Conservation (phyloP, 805 yeast species). For the Lipomyces sp. region DNA sequence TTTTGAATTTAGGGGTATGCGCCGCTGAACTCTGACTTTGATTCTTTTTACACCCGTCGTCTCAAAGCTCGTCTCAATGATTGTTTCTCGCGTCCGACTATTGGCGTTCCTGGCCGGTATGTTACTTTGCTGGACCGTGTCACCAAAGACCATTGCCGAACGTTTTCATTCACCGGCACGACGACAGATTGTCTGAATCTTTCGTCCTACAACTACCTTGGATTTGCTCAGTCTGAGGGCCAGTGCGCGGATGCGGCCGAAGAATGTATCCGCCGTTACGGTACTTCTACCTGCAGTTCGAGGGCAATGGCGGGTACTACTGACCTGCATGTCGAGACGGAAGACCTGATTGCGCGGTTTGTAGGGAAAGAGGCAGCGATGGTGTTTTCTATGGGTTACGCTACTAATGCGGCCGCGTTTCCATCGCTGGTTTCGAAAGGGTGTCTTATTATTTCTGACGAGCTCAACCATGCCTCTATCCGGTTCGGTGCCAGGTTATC, state of each 20-base stretch:
- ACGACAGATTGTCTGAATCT: slow-evolving; percentile 80
- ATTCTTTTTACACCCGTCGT: slow-evolving; percentile 89
- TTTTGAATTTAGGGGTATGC: slow-evolving; percentile 66
- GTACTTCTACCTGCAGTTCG: slow-evolving; percentile 80
- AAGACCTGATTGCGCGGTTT: slow-evolving; percentile 76
- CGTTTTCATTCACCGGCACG: slow-evolving; percentile 76
- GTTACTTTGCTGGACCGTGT: slow-evolving; percentile 80
- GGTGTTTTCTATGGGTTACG: slow-evolving; percentile 91
- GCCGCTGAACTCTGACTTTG: slow-evolving; percentile 94
- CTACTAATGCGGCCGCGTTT: slow-evolving; percentile 90
- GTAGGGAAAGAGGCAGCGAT: slow-evolving; percentile 89
- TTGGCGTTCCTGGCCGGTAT: slow-evolving; percentile 95
- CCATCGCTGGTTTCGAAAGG: slow-evolving; percentile 81
- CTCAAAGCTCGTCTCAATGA: slow-evolving; percentile 89
- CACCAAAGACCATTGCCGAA: slow-evolving; percentile 65
- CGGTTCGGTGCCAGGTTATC: slow-evolving; percentile 92
- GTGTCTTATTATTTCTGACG: slow-evolving; percentile 91
- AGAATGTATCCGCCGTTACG: slow-evolving; percentile 65
- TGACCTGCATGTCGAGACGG: slow-evolving; percentile 75
- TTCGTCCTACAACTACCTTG: slow-evolving; percentile 90
- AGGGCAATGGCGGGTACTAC: slow-evolving; percentile 75
- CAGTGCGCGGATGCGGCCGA: slow-evolving; percentile 82
- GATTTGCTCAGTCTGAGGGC: slow-evolving; percentile 96
- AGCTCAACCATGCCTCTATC: slow-evolving; percentile 92
- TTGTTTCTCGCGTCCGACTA: slow-evolving; percentile 94